phyloP scores from a whole-genome alignment of 177 flowering plant species.

The Telopea speciosissima region DNA sequence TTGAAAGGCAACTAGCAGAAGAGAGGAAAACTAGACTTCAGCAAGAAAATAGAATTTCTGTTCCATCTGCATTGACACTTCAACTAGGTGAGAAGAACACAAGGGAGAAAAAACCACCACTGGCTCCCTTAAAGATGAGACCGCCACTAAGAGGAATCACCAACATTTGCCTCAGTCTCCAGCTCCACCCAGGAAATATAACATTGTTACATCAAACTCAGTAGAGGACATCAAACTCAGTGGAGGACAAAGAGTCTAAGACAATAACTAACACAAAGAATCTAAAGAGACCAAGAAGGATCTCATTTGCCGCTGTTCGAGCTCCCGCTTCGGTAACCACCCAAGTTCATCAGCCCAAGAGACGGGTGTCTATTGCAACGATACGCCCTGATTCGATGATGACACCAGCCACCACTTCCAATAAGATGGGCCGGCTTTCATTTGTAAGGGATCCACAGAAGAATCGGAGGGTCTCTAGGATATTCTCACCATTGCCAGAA shows the following conservation, averaged over 20 bases:
- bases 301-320: slow-evolving; percentile 57
- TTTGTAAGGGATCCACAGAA: slow-evolving; percentile 50
- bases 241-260: no score
- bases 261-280: slow-evolving; percentile 17
- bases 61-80: slow-evolving; percentile 22
- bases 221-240: slow-evolving; percentile 25
- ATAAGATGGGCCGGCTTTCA: slow-evolving; percentile 31
- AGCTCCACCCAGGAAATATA: slow-evolving; percentile 15
- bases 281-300: slow-evolving; percentile 42
- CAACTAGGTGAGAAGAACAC: slow-evolving; percentile 28
- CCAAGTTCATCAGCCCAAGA: slow-evolving; percentile 29
- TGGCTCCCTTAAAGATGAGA: slow-evolving; percentile 51
- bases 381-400: slow-evolving; percentile 34
- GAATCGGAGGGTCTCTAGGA: no score
- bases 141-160: slow-evolving; percentile 60
- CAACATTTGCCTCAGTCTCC: slow-evolving; percentile 52
- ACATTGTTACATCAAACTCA: slow-evolving; percentile 11
- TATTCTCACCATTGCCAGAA: slow-evolving; percentile 48
- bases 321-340: slow-evolving; percentile 22
- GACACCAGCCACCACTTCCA: slow-evolving; percentile 36
- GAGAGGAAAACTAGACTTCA: slow-evolving; percentile 71
- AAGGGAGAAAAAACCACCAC: slow-evolving; percentile 63
- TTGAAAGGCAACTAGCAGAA: slow-evolving; percentile 74
- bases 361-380: slow-evolving; percentile 79
- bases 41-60: slow-evolving; percentile 58